phyloP scores from a whole-genome alignment of 805 yeast species.

The Kockiozyma suomiensis region DNA sequence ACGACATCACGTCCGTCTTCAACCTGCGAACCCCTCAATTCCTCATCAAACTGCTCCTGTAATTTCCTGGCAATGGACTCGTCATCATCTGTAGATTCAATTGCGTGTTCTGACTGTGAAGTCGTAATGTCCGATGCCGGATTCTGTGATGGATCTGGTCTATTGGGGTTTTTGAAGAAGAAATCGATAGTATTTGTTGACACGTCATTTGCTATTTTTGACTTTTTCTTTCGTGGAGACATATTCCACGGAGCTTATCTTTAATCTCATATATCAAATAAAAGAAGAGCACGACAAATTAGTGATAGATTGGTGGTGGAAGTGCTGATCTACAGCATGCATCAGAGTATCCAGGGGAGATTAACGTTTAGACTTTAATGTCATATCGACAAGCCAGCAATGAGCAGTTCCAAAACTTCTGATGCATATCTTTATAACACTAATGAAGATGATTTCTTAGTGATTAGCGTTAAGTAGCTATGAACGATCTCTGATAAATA shows the following conservation, averaged over 20 bases:
- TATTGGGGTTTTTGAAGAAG: conserved; percentile 13
- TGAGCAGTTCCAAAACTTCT: no score
- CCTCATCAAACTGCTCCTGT: conserved; percentile 33
- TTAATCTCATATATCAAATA: background rate
- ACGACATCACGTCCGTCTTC: background rate
- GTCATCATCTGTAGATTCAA: conserved; percentile 4
- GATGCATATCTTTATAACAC: no score
- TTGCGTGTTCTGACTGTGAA: no score
- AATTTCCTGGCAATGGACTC: conserved; percentile 31
- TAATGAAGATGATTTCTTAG: no score
- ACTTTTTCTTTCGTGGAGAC: conserved; percentile 10
- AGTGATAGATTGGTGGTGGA: no score
- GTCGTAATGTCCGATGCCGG: background rate
- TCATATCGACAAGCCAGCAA: no score
- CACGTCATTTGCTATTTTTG: background rate
- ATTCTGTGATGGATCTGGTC: background rate
- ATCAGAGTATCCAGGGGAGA: conserved; percentile 6
- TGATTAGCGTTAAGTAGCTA: no score
- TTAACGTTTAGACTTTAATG: background rate
- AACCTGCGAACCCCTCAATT: background rate
- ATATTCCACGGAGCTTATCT: background rate
- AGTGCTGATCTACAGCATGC: no score
- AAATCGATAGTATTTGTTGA: conserved; percentile 14
- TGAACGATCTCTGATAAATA: no score
- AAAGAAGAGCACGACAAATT: no score